These are phyloP conservation scores for Vanderwaltozyma tropicalis DNA, from an alignment of 805 yeast genomes.

Conservation along the genomic window DNA sequence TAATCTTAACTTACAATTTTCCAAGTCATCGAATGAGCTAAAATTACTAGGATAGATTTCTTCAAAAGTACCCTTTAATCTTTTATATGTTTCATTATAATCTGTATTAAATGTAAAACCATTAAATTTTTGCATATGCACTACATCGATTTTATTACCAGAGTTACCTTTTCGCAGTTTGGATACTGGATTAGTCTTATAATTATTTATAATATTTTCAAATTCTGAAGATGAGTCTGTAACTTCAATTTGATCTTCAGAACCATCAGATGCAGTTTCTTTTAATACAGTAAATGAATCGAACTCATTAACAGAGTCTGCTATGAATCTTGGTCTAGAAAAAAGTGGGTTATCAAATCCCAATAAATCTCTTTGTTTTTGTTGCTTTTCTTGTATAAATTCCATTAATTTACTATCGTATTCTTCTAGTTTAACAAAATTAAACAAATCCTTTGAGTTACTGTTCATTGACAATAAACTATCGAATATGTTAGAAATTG, in stretches of 20 bases:
- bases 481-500: slow-evolving; percentile 9
- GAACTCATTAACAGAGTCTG: slow-evolving; percentile 7
- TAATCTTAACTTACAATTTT: slow-evolving; percentile 1
- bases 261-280: neutral
- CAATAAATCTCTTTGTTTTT: neutral
- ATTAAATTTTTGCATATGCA: too few relatives aligned
- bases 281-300: neutral
- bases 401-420: slow-evolving; percentile 7
- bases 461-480: slow-evolving; percentile 12
- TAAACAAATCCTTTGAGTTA: slow-evolving; percentile 8
- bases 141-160: too few relatives aligned
- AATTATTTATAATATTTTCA: too few relatives aligned
- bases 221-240: too few relatives aligned
- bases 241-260: too few relatives aligned
- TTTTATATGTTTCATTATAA: too few relatives aligned
- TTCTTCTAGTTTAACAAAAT: slow-evolving; percentile 12
- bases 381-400: slow-evolving; percentile 8
- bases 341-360: slow-evolving; percentile 11
- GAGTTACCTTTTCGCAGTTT: too few relatives aligned
- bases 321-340: slow-evolving; percentile 1
- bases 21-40: neutral
- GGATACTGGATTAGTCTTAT: neutral
- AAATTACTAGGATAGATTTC: slow-evolving; percentile 2
- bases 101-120: too few relatives aligned
- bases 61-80: slow-evolving; percentile 2